phyloP scores from a whole-genome alignment of 1,284 basidiomycete species.

The Rhizoctonia solani region DNA sequence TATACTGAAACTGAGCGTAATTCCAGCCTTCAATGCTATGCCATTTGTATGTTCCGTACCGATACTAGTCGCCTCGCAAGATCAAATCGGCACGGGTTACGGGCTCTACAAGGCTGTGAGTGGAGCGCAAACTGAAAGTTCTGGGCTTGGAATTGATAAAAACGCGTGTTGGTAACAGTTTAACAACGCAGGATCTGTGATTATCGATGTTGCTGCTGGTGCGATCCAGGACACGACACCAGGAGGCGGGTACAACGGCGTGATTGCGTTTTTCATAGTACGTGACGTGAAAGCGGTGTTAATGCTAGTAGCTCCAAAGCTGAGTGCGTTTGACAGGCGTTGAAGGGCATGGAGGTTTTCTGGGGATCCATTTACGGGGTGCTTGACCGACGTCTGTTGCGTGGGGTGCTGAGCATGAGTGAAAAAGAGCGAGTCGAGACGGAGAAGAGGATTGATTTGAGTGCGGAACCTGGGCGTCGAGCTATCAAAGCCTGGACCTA shows the following conservation, averaged over 20 bases:
- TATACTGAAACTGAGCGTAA: neutral
- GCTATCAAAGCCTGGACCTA: constrained; percentile 1
- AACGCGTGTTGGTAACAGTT: neutral
- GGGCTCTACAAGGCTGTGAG: constrained; percentile 18
- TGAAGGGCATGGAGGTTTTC: constrained; percentile 10
- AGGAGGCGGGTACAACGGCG: constrained; percentile 16
- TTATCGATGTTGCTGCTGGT: constrained; percentile 23
- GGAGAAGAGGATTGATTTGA: constrained; percentile 9
- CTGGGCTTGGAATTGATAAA: neutral
- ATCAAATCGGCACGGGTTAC: constrained; percentile 18
- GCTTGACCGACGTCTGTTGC: constrained; percentile 6
- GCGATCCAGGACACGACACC: constrained; percentile 22
- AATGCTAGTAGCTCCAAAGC: neutral
- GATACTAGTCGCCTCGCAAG: neutral
- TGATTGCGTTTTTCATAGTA: constrained; percentile 17
- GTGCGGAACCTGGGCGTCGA: constrained; percentile 1
- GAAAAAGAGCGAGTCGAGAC: constrained; percentile 11
- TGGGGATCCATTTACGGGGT: constrained; percentile 17
- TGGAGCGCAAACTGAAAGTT: neutral
- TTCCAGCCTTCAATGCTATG: constrained; percentile 20
- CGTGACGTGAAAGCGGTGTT: neutral
- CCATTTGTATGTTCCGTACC: constrained; percentile 21
- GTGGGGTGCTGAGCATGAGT: constrained; percentile 10
- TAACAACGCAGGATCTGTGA: constrained; percentile 8
- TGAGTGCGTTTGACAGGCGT: neutral